A percentile compares a stretch with the other conserved stretches of the same genome.
Conservation (phyloP, 352 stramenopile genomes). For the Phytophthora aleatoria region DNA sequence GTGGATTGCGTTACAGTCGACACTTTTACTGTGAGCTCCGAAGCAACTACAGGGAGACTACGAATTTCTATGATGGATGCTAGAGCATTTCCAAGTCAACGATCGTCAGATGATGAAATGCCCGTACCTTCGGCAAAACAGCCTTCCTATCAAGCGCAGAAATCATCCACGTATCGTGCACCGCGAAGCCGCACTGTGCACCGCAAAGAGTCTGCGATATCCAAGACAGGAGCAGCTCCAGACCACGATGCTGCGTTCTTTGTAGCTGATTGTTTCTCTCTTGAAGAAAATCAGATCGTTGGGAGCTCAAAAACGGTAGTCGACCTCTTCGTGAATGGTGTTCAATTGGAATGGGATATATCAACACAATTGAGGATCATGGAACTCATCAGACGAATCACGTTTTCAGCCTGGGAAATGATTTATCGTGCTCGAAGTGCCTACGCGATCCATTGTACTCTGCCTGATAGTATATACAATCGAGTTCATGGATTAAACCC, state of each 20-base stretch:
- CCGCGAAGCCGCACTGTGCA: slow-evolving; percentile 4
- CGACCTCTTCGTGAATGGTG: slow-evolving; percentile 67
- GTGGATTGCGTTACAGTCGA: slow-evolving; percentile 73
- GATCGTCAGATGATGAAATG: slow-evolving; percentile 10
- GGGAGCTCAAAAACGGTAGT: slow-evolving; percentile 55
- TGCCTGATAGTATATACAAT: slow-evolving; percentile 62
- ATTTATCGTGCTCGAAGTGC: slow-evolving; percentile 66
- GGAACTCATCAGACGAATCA: slow-evolving; percentile 70
- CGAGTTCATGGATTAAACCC: slow-evolving; percentile 60
- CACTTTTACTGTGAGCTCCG: slow-evolving; percentile 63
- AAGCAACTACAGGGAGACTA: slow-evolving; percentile 55
- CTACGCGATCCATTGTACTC: slow-evolving; percentile 61
- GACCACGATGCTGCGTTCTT: slow-evolving; percentile 44
- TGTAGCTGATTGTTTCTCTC: slow-evolving; percentile 52
- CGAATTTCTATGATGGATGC: slow-evolving; percentile 51
- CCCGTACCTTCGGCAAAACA: slow-evolving; percentile 4
- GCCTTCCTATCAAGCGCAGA: background rate
- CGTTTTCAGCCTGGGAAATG: slow-evolving; percentile 79
- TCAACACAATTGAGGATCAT: slow-evolving; percentile 61
- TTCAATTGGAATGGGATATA: slow-evolving; percentile 56
- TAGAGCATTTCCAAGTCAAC: slow-evolving; percentile 36
- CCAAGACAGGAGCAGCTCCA: background rate
- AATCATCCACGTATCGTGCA: slow-evolving; percentile 22
- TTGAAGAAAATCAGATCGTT: slow-evolving; percentile 69
- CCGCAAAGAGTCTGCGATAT: background rate